Evolutionary conservation across 78 protist genomes (phyloP), one percentile per base, ranked within the genome.

Genomic region (Dictyostelium firmibasis): DNA sequence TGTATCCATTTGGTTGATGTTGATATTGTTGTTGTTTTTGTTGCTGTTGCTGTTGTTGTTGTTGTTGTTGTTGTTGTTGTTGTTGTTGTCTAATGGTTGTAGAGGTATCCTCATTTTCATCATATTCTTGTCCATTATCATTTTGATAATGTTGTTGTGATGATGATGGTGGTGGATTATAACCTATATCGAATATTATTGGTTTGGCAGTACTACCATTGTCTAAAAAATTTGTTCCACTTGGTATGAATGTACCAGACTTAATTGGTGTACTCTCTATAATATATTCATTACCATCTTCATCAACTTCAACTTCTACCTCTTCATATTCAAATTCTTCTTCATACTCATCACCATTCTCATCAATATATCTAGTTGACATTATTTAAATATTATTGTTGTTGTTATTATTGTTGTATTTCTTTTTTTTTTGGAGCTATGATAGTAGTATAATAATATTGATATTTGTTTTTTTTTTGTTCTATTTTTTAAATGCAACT

Each of bases 71-170:
- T 6, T 25, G 1, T 60, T 60, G 0, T 20, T 60, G 6, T 60
- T 60, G 29, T 60, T 60, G 29, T 60, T 60, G 9, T n/a, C n/a
- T n/a, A n/a, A n/a, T n/a, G n/a, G n/a, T 50, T 50, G 2, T 3
- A 97, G 97, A 38, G 96, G 97, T 70, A 5, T 75, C 70, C 64
- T 96, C 98, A 27, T 64, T 76, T 13, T 91, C 97, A 9, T 53
- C 94, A 18, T 91, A 75, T 9, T 33, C 88, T 4, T 91, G 25
- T 16, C 72, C 86, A 31, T 81, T 85, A 33, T 72, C 79, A 33
- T 72, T 72, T 33, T 72, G 79, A 4, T 20, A 8, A n/a, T 62
- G 64, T 53, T 62, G 20, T 53, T 53, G 64, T 53, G 64, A 5
- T 53, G 1, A 20, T 67, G 29, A 11, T 27, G 79, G 11, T 33